Conservation (phyloP, 352 stramenopile species). For the Phytophthora ohioensis region DNA sequence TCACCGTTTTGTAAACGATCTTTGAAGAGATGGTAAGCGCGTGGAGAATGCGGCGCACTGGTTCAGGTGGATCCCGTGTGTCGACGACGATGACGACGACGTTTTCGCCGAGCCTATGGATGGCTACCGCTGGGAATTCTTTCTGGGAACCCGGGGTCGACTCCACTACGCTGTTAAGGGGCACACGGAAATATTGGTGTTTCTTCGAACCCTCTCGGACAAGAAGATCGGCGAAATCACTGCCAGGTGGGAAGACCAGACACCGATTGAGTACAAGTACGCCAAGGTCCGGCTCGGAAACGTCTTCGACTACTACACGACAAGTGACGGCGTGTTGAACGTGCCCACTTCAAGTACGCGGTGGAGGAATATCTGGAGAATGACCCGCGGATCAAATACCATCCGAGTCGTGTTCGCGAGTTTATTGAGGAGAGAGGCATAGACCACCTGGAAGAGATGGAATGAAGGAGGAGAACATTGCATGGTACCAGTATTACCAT, state of each 20-base stretch:
- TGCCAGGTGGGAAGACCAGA: not conserved
- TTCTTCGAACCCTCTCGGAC: not conserved
- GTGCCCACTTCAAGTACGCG: not conserved
- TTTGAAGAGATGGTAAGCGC: no score
- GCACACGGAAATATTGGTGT: no score
- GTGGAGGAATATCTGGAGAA: not conserved
- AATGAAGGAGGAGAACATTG: not conserved
- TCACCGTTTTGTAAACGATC: no score
- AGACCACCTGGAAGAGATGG: not conserved
- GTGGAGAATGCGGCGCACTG: no score
- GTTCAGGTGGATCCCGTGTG: no score
- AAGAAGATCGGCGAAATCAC: slow-evolving; percentile 1
- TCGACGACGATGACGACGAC: no score
- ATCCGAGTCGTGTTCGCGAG: not conserved
- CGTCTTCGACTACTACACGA: slow-evolving; percentile 1
- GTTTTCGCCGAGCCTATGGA: no score
- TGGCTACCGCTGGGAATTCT: no score
- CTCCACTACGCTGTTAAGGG: no score
- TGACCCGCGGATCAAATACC: not conserved
- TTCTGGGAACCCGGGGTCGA: no score
- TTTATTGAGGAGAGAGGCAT: not conserved
- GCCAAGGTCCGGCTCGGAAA: not conserved
- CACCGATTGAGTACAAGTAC: not conserved
- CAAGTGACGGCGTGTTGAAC: not conserved
- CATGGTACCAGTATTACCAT: no score